Evolutionary conservation across 495 filamentous ascomycete species (phyloP), one percentile per base, ranked within the genome.

Genomic region (Penicillium paradoxum): DNA sequence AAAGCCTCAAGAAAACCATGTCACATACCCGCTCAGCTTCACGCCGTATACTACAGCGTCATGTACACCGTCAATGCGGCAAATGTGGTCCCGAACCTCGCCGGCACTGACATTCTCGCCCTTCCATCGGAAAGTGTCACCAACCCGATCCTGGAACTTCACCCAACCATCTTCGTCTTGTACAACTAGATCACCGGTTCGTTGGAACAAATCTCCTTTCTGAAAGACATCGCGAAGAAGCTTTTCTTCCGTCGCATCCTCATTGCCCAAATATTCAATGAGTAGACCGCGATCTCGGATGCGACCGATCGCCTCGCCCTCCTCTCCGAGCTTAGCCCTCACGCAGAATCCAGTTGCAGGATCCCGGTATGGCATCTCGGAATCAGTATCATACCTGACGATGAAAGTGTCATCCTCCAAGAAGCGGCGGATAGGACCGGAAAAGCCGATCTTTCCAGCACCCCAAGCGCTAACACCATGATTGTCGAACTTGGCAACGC

Each of bases 91-190:
- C 25, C 75, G 59, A 17, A 83, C 81, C 52, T 90, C 83, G 18
- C 85, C 84, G 0, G 91, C 93, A 8, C 84, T 87, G 1, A 96
- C 89, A 55, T 97, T 97, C 72, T 97, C 92, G 17, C 82, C 83
- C 71, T 96, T 96, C 91, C 92, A 97, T 24, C 92, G 83, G 73
- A 91, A 97, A 0, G 92, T 97, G 63, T 97, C 92, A 43, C 92
- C 92, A 45, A 96, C 88, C 1, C 91, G 88, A 65, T 97, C 92
- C 49, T 82, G 79, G 69, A 97, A 97, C 60, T 75, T 91, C 53
- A 86, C 77, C 46, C 86, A 77, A 0, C 89, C 88, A 48, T 91
- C 83, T 0, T 53, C 24, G 54, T 90, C 87, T 55, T 77, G 78
- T 17, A 84, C 77, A n/a, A 97, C 68, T 0, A 96, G 72, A 64